A percentile compares a stretch with the other conserved stretches of the same genome.
Conservation (phyloP, 1,284 basidiomycete genomes). For the Boletus smithii region DNA sequence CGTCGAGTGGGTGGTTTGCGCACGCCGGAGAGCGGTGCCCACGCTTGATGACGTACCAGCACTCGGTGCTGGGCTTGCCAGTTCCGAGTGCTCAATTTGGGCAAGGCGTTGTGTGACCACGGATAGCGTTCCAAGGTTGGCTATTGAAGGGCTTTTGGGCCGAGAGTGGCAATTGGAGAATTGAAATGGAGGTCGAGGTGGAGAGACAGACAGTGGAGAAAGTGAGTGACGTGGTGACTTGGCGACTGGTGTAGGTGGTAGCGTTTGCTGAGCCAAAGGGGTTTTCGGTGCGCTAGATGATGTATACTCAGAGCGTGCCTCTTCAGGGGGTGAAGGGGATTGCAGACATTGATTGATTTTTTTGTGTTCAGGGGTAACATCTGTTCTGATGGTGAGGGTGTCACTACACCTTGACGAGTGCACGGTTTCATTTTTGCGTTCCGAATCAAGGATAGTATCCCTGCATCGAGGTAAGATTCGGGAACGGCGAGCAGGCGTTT, state of each 20-base stretch:
- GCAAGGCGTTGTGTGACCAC: constrained; percentile 53
- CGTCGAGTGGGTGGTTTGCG: constrained; percentile 18
- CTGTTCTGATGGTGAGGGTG: constrained; percentile 20
- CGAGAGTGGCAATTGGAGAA: constrained; percentile 29
- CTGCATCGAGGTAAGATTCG: constrained; percentile 34
- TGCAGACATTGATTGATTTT: constrained; percentile 3
- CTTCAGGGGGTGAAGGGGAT: constrained; percentile 15
- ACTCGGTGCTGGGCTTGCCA: constrained; percentile 23
- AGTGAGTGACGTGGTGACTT: constrained; percentile 19
- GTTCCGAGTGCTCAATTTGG: constrained; percentile 39
- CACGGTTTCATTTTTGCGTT: constrained; percentile 20
- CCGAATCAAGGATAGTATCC: constrained; percentile 54
- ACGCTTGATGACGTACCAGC: constrained; percentile 25
- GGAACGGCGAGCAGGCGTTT: background rate
- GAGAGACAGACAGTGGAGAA: constrained; percentile 24
- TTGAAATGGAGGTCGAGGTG: constrained; percentile 28
- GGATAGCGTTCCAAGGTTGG: constrained; percentile 47
- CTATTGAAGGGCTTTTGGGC: constrained; percentile 49
- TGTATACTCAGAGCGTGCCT: constrained; percentile 29
- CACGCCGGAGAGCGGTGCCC: constrained; percentile 29
- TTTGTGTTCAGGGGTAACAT: constrained; percentile 5
- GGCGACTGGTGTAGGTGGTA: constrained; percentile 26
- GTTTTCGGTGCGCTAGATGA: constrained; percentile 23
- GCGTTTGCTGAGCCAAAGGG: constrained; percentile 6
- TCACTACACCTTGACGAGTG: constrained; percentile 1